Base-by-base conservation (phyloP, 305 asterid species). In the Fraxinus platypoda region DNA sequence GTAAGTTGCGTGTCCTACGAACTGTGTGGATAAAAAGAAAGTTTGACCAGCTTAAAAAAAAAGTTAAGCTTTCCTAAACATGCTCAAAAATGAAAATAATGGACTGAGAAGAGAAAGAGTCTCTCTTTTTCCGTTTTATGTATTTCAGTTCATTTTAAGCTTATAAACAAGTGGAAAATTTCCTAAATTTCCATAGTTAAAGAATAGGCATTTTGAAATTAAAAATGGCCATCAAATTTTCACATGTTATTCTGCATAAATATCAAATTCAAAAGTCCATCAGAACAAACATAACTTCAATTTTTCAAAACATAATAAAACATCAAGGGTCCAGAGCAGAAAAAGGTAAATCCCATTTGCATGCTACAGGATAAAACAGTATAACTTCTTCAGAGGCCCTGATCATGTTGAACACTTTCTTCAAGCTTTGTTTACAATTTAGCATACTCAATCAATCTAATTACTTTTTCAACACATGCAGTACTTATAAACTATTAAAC, bases 401-500 rank as follows among this genome's bases (percentile, higher is more conserved):
- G 33, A 25, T 59, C 28, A 43, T 75, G 12, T 31, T 21, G 33
- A 41, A 28, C 37, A 8, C 57, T 75, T 75, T n/a, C 13, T 41
- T 74, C 74, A 57, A 23, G 25, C 17, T 15, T 64, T 54, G 76
- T 76, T 71, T 72, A 4, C 78, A 54, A 59, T 46, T 72, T 64
- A 68, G 28, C 73, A 35, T n/a, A 31, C 43, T 8, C 8, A 13
- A 81, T 41, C 21, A 64, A 31, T 41, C 8, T 12, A 59, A n/a
- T 23, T 38, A 81, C 8, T 38, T 74, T 72, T 8, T n/a, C 70
- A 31, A 25, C 4, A 74, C 38, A 35, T 31, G 35, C 33, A 68
- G 77, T 46, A 72, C 30, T 5, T 13, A 35, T 28, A 80, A 82
- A 52, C 82, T 38, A 76, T 75, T 57, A 46, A 46, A 35, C 74